A percentile compares a stretch with the other conserved stretches of the same genome.
These are phyloP conservation scores for Boletus insuetus DNA, from an alignment of 768 basidiomycete genomes.

Conservation along the genomic window DNA sequence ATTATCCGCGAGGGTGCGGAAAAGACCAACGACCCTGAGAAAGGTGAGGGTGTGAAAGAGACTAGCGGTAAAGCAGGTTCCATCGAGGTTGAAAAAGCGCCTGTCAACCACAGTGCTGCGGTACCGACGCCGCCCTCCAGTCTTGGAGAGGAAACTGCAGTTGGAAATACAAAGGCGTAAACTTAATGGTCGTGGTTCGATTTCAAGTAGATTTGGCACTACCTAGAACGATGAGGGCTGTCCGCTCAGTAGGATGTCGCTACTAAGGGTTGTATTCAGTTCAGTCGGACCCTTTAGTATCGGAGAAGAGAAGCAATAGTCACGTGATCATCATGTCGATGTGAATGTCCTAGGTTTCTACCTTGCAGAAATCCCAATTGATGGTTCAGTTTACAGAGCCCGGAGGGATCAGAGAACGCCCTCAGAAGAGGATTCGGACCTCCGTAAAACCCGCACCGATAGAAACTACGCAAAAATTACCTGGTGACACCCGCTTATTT, in stretches of 20 bases:
- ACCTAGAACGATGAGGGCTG: too few species aligned
- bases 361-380: not conserved
- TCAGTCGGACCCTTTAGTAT: too few species aligned
- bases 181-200: too few species aligned
- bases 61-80: not conserved
- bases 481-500: slow-evolving; percentile 52
- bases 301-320: not conserved
- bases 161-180: not conserved
- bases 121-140: not conserved
- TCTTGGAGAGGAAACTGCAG: not conserved
- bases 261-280: too few species aligned
- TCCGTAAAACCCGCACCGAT: not conserved
- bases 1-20: slow-evolving; percentile 12
- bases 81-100: not conserved
- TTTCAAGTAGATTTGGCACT: too few species aligned
- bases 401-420: slow-evolving; percentile 14
- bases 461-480: not conserved
- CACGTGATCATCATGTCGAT: slow-evolving; percentile 10
- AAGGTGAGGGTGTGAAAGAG: slow-evolving; percentile 7
- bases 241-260: too few species aligned
- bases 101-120: not conserved
- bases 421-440: slow-evolving; percentile 25
- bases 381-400: slow-evolving; percentile 23
- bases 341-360: not conserved
- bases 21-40: slow-evolving; percentile 30